Evolutionary conservation across 371 early-diverging fungal genomes (phyloP), one percentile per base, ranked within the genome.

Genomic region (Mortierella sp.): DNA sequence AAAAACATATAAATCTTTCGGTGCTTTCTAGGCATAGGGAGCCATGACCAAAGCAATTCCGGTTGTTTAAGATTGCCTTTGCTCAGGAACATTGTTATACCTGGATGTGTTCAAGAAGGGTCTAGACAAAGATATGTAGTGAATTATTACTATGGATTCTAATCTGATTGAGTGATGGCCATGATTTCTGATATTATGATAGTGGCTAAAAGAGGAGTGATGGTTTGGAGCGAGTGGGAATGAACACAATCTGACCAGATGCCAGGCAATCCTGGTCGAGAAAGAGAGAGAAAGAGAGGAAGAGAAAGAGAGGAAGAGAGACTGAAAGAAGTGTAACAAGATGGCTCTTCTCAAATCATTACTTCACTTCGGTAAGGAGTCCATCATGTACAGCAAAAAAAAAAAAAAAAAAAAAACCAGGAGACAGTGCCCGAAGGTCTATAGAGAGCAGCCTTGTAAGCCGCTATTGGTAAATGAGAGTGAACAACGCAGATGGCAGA

Each of bases 371-470:
- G 24, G 24, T 28, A 55, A 55, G 55, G 55, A 55, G 55, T 28
- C 55, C 55, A 55, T 11, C 20, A 55, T 55, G 55, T 28, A 9
- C 24, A 55, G 55, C 24, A 55, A 28, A 55, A 30, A 55, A 55
- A 55, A 28, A 55, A 55, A 55, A 28, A 49, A 49, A n/a, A n/a
- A n/a, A n/a, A n/a, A n/a, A n/a, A n/a, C n/a, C 28, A 55, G 55
- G 55, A 55, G 55, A 30, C 28, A 55, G 12, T 24, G 24, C 54
- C 5, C 9, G 54, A 54, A 54, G 16, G 12, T 9, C 55, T 24
- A 55, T 55, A 14, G 28, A 55, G 55, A 55, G 55, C 55, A 24
- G 30, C 12, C 55, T 30, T 28, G 55, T 20, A 14, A 3, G 18
- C 14, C 14, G 55, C 55, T 8, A 26, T 10, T 55, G 12, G 11